Evolutionary conservation across 441 rosid species (phyloP).

Genomic region (Brassica hybrid): DNA sequence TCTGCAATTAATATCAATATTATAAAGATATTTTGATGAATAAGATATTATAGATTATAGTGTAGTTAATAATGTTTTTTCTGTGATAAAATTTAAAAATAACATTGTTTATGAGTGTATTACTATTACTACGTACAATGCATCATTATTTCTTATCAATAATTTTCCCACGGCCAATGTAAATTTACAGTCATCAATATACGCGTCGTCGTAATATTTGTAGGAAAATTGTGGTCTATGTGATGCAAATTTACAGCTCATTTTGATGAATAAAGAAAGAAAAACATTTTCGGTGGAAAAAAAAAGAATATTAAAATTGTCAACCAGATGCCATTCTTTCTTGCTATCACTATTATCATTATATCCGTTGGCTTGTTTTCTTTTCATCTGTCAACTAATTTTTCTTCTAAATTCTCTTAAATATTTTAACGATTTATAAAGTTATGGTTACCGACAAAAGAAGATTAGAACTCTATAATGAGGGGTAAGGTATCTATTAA

Average conservation of each 20-base stretch:
- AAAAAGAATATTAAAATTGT: conserved; percentile 35
- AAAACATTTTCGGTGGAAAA: conserved; percentile 25
- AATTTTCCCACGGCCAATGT: no score
- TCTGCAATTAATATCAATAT: background rate
- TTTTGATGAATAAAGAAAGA: conserved; percentile 3
- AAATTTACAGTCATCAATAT: conserved; percentile 11
- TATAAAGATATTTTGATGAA: no score
- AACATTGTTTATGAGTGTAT: no score
- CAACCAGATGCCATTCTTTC: conserved; percentile 44
- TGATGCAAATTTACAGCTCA: conserved; percentile 33
- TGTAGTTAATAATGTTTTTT: no score
- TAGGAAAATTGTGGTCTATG: conserved; percentile 9
- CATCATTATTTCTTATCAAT: no score
- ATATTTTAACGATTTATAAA: background rate
- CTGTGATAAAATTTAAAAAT: no score
- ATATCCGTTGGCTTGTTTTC: conserved; percentile 29
- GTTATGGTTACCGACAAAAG: conserved; percentile 38
- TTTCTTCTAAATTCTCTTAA: background rate
- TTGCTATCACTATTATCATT: conserved; percentile 36
- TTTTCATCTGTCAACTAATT: conserved; percentile 16
- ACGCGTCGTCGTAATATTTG: conserved; percentile 16
- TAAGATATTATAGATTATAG: no score
- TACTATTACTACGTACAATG: no score
- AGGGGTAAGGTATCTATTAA: conserved; percentile 30
- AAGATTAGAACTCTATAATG: conserved; percentile 28